Evolutionary conservation across 345 rosid genomes (phyloP), one percentile per base, ranked within the genome.

Genomic region (Zanthoxylum bungeanum): DNA sequence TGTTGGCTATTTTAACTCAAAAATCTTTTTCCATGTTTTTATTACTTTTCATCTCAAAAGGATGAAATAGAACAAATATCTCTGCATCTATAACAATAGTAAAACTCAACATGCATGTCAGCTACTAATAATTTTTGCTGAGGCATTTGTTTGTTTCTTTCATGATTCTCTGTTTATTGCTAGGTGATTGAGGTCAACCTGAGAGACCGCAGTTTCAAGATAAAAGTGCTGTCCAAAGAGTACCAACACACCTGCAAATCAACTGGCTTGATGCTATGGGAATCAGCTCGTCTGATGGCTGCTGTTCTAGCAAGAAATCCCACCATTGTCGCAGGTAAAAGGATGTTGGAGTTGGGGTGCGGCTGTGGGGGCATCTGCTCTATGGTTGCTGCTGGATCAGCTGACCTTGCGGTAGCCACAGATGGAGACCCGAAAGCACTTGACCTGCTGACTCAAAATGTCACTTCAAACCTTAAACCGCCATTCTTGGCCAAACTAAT

Each of bases 251-350:
- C 94, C 12, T 91, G 91, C 81, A 93, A 86, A 82, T 91, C 93
- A 27, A 93, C 96, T 12, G 98, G 98, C 55, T 69, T 93, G 78
- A 93, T 93, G 96, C 85, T 93, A 5, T 92, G 98, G 98, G 98
- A 92, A 80, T 92, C 98, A 33, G 98, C 98, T 82, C 82, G 79
- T 62, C 72, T 90, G 77, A 90, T 90, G 95, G 88, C 94, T 73
- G 82, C 82, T 60, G 75, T 93, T 75, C 86, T 93, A 16, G 94
- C 83, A 27, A 81, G 82, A 81, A 93, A 90, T 79, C 94, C 88
- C 30, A 71, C 66, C 71, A 90, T 93, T 51, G 91, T 93, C 22
- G 79, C 85, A 4, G 88, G 91, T 24, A 91, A 85, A 78, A 77
- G 81, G 66, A 90, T 93, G 46, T 76, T 90, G 60, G 98, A 93